Percentiles rank a stretch among this genome's conserved stretches.
phyloP scores from a whole-genome alignment of 176 grass and related monocot genomes.

The Lolium perenne region DNA sequence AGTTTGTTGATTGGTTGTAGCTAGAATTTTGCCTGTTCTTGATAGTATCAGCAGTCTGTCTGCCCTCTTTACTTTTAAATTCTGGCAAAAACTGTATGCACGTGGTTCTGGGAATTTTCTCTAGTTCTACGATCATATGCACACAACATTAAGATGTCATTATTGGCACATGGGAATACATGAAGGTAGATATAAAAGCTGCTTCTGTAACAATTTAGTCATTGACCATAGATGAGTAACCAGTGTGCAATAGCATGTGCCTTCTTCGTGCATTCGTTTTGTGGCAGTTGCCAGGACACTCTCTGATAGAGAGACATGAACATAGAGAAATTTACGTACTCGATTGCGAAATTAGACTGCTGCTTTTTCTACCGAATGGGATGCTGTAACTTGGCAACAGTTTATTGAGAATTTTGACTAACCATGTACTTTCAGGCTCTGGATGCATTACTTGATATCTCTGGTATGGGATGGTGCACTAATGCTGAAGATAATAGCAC shows the following conservation, averaged over 20 bases:
- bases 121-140: background rate
- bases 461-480: slow-evolving; percentile 47
- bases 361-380: background rate
- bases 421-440: slow-evolving; percentile 70
- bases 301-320: background rate
- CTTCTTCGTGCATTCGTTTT: background rate
- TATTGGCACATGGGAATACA: background rate
- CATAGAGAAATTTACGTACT: background rate
- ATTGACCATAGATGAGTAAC: background rate
- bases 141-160: background rate
- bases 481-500: slow-evolving; percentile 32
- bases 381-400: slow-evolving; percentile 1
- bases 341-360: background rate
- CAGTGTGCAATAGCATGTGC: background rate
- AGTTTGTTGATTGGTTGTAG: background rate
- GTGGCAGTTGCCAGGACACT: background rate
- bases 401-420: slow-evolving; percentile 33
- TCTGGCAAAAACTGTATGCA: background rate
- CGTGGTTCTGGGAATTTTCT: background rate
- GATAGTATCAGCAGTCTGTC: background rate
- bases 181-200: background rate
- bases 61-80: background rate
- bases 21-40: slow-evolving; percentile 15
- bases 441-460: slow-evolving; percentile 76
- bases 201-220: background rate